Percentiles rank a stretch among this genome's conserved stretches.
Conservation (phyloP, 2,329 filamentous ascomycete genomes). For the Cladosporium sp. region DNA sequence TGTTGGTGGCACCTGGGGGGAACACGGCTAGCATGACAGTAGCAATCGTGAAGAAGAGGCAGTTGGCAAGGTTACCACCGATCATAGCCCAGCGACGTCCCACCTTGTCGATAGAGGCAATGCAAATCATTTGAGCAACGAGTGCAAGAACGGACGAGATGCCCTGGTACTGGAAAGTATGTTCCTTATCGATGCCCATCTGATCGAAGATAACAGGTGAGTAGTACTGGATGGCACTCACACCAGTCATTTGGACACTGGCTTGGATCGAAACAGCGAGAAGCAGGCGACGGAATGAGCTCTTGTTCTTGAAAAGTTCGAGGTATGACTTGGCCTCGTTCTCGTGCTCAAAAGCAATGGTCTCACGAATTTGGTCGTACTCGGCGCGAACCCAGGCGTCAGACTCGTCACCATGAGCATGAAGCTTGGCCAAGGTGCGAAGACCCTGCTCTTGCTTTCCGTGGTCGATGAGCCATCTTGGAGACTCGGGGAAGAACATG, state of each 20-base stretch:
- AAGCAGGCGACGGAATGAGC: slow-evolving; percentile 71
- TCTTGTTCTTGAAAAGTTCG: slow-evolving; percentile 67
- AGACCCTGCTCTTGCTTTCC: slow-evolving; percentile 66
- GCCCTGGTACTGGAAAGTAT: slow-evolving; percentile 73
- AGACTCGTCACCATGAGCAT: slow-evolving; percentile 65
- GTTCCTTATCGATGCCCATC: slow-evolving; percentile 66
- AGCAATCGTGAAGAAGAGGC: slow-evolving; percentile 71
- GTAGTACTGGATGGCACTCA: slow-evolving; percentile 58
- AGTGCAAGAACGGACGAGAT: slow-evolving; percentile 73
- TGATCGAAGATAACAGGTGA: slow-evolving; percentile 60
- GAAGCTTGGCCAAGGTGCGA: slow-evolving; percentile 66
- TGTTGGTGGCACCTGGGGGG: slow-evolving; percentile 57
- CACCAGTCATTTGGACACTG: slow-evolving; percentile 74
- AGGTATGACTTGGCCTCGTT: slow-evolving; percentile 69
- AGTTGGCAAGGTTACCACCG: slow-evolving; percentile 69
- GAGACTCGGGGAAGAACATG: slow-evolving; percentile 69
- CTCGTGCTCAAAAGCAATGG: slow-evolving; percentile 65
- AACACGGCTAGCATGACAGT: slow-evolving; percentile 59
- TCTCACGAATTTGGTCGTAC: slow-evolving; percentile 69
- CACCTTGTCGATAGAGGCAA: slow-evolving; percentile 67
- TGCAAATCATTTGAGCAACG: slow-evolving; percentile 68
- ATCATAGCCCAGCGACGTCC: slow-evolving; percentile 75
- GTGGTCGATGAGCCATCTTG: slow-evolving; percentile 71
- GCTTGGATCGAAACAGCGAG: slow-evolving; percentile 70
- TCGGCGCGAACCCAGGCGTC: slow-evolving; percentile 73